Evolutionary conservation across 192 early-diverging fungal genomes (phyloP), one percentile per base, ranked within the genome.

Genomic region (Coemansia erecta): DNA sequence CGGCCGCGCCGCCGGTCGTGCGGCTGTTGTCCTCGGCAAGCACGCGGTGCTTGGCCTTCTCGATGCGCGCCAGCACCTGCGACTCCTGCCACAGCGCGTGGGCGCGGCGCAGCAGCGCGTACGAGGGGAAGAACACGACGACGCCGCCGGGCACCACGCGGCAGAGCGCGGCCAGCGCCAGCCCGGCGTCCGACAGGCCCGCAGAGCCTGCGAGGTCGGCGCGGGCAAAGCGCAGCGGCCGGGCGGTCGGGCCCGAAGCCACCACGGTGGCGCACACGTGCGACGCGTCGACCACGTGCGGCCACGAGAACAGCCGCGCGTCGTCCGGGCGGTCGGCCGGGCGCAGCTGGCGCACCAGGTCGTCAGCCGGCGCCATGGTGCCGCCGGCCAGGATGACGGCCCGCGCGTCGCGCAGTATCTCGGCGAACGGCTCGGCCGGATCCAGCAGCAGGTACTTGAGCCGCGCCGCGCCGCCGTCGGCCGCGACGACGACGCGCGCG

Each of bases 351-450:
- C 59, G 63, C 15, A 68, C 64, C 8, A 81, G 66, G 22, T 78
- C 81, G 54, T 81, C 66, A 23, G 92, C 86, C 1, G 93, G 94
- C 60, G 87, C 85, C 90, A 98, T 93, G 0, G 95, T 98, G 18
- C 95, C 95, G 57, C 95, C 94, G 0, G 93, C 91, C 21, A 98
- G 72, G 8, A 98, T 69, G 0, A 98, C 85, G 28, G 89, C 86
- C 40, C 90, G 77, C 0, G 93, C 88, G 45, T 96, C 89, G 7
- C 84, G 69, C 5, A 94, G 86, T 12, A 98, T 81, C 15, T 82
- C 82, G 51, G 80, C 69, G 66, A 98, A 95, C 7, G 79, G 75
- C 53, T 89, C 85, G 2, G 92, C 84, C 6, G 95, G 93, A 55
- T 92, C 92, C 19, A 98, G 66, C 12, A 95, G 66, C 46, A 98